phyloP scores from a whole-genome alignment of 495 filamentous ascomycete genomes.

The Lophiostoma macrostomum region DNA sequence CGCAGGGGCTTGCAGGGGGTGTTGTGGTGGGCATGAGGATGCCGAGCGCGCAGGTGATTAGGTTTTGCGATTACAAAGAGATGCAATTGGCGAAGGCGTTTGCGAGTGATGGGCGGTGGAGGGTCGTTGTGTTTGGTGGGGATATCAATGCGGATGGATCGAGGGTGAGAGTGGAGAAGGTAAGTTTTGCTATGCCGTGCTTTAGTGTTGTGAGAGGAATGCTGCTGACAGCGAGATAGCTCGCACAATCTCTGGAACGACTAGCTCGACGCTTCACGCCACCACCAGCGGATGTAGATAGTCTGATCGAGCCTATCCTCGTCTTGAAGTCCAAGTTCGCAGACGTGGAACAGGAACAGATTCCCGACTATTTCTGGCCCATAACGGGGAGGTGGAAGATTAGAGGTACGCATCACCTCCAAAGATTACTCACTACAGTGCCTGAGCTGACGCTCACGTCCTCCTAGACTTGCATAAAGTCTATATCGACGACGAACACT shows the following conservation, averaged over 20 bases:
- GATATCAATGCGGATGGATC: constrained; percentile 43
- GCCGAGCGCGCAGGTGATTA: constrained; percentile 54
- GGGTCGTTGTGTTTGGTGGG: constrained; percentile 58
- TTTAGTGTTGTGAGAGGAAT: no score
- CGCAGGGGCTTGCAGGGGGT: constrained; percentile 39
- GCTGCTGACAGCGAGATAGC: constrained; percentile 5
- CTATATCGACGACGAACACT: constrained; percentile 65
- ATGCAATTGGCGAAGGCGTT: constrained; percentile 54
- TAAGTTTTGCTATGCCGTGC: background rate
- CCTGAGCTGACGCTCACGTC: background rate
- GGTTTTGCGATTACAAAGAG: constrained; percentile 55
- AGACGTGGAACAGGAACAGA: constrained; percentile 55
- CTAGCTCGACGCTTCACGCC: constrained; percentile 50
- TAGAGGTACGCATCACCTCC: constrained; percentile 44
- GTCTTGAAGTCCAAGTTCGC: constrained; percentile 54
- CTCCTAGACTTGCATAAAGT: constrained; percentile 57
- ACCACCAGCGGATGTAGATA: constrained; percentile 48
- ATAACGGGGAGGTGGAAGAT: constrained; percentile 58
- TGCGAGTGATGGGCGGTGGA: constrained; percentile 56
- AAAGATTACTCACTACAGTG: background rate
- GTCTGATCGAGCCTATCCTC: constrained; percentile 59
- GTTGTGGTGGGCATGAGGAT: constrained; percentile 58
- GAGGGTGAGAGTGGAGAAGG: constrained; percentile 20
- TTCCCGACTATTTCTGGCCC: constrained; percentile 59
- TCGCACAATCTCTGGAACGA: constrained; percentile 41